phyloP scores from a whole-genome alignment of 2,329 filamentous ascomycete genomes.

The Alternaria brassicae region DNA sequence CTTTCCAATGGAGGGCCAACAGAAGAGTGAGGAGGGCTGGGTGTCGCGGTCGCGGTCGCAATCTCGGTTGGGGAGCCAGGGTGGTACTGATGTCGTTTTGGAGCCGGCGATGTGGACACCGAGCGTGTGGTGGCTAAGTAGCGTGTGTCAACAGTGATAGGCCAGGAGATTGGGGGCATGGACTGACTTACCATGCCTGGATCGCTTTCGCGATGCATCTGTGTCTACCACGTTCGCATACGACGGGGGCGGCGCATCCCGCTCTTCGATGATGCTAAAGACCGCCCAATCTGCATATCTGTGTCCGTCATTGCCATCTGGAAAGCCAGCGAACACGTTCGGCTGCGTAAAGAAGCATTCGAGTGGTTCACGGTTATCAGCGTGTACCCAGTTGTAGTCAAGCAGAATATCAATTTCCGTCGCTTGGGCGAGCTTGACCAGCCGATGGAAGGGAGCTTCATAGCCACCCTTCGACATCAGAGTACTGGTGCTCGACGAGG shows the following conservation, averaged over 20 bases:
- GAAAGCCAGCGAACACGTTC: constrained; percentile 16
- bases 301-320: constrained; percentile 6
- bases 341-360: constrained; percentile 15
- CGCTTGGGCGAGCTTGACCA: constrained; percentile 21
- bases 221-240: constrained; percentile 8
- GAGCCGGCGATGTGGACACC: constrained; percentile 8
- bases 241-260: constrained; percentile 14
- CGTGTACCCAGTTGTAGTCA: constrained; percentile 28
- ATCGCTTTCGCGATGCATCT: constrained; percentile 15
- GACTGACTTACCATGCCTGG: constrained; percentile 18
- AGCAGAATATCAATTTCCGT: constrained; percentile 20
- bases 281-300: constrained; percentile 11
- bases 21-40: not conserved
- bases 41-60: not conserved
- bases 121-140: constrained; percentile 9
- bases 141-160: not conserved
- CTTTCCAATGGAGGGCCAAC: not conserved
- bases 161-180: not conserved
- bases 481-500: not conserved
- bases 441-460: constrained; percentile 9
- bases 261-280: constrained; percentile 13
- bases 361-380: constrained; percentile 12
- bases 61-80: constrained; percentile 13
- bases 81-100: constrained; percentile 17
- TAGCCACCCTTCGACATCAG: constrained; percentile 10